Conservation (phyloP, 176 grass and related monocot genomes). For the Rhynchospora tenuis region DNA sequence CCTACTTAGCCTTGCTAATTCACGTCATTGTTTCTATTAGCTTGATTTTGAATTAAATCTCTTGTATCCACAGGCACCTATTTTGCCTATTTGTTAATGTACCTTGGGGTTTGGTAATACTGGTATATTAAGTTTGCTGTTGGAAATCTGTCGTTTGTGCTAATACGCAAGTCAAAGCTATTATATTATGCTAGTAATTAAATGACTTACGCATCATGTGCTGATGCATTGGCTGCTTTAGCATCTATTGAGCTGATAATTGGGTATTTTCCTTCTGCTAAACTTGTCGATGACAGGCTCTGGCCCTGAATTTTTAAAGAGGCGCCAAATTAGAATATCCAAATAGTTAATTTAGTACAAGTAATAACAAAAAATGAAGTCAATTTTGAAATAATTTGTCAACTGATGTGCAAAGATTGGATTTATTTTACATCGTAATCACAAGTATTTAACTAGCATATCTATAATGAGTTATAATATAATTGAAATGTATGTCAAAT, state of each 20-base stretch:
- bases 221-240: neutral
- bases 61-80: no score
- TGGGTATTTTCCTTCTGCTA: conserved; percentile 27
- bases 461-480: neutral
- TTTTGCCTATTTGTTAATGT: no score
- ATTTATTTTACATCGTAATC: neutral
- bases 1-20: no score
- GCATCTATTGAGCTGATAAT: conserved; percentile 42
- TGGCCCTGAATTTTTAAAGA: conserved; percentile 28
- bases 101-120: no score
- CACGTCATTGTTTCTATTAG: no score
- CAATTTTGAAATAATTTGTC: neutral
- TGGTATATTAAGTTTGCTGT: no score
- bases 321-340: neutral
- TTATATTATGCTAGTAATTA: neutral
- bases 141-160: no score
- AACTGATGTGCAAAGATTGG: neutral
- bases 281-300: conserved; percentile 49
- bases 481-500: neutral
- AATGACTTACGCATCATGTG: conserved; percentile 30
- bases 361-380: neutral
- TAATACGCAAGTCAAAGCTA: neutral
- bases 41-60: no score
- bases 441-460: neutral
- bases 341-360: neutral